Evolutionary conservation across 2,329 filamentous ascomycete genomes (phyloP), one percentile per base, ranked within the genome.

Genomic region (Alternaria postmessia): DNA sequence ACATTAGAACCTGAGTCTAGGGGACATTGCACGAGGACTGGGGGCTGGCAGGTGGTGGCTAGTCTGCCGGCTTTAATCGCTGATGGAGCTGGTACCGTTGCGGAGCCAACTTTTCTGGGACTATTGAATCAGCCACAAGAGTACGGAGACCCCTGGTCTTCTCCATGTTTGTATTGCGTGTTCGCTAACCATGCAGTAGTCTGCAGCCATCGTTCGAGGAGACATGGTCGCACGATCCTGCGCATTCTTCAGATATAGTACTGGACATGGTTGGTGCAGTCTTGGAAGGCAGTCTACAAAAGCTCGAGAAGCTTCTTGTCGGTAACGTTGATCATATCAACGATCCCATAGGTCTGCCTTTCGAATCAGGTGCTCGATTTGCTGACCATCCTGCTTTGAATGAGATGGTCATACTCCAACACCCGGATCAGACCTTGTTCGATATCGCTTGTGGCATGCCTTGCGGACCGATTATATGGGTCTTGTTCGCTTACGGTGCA

Each of bases 391-490:
- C 70, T 4, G 68, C 66, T 3, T 62, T 76, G 22, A 64, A 48
- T 8, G 28, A 64, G 5, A 73, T 75, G 54, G 62, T 71, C 6
- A 67, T 78, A 16, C 51, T 76, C 14, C 70, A 78, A 36, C 76
- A 77, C 57, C 55, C 70, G 9, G 58, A 59, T 24, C 75, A 78
- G 44, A 78, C 65, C 3, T 38, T 78, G 3, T 58, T 78, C 1
- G 76, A 78, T 49, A 67, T 78, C 24, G 74, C 75, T 5, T 70
- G 71, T 38, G 73, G 59, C 7, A 68, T 78, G 59, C 74, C 75
- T 22, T 68, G 68, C 18, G 65, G 66, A 6, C 66, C 72, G 0
- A 55, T 69, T 0, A 48, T 74, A 6, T 77, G 73, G 71, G 60
- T 75, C 0, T 47, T 78, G 1, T 11, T 75, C 16, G 61, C 67